Evolutionary conservation across 768 basidiomycete species (phyloP).

Genomic region (Kwoniella mangroviensis): DNA sequence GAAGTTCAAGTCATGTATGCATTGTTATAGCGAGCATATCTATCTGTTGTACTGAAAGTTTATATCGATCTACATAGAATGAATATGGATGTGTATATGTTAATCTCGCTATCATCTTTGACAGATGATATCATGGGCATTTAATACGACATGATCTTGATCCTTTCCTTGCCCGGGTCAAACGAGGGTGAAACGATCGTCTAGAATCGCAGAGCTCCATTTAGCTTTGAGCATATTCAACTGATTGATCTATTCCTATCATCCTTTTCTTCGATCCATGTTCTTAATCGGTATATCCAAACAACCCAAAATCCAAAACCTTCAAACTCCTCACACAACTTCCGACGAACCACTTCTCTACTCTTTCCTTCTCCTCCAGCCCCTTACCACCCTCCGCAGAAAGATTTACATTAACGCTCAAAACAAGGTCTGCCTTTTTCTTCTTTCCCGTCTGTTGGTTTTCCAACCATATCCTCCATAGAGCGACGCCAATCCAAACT

Average conservation of each 20-base stretch:
- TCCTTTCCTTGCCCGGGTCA: too few relatives aligned
- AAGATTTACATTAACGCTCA: slow-evolving; percentile 78
- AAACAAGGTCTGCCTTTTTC: slow-evolving; percentile 78
- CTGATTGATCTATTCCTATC: too few relatives aligned
- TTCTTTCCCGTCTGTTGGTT: slow-evolving; percentile 9
- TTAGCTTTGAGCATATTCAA: too few relatives aligned
- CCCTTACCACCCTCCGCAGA: slow-evolving; percentile 57
- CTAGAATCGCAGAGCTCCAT: too few relatives aligned
- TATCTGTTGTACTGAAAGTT: too few relatives aligned
- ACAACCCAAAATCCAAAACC: slow-evolving; percentile 73
- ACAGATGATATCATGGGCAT: too few relatives aligned
- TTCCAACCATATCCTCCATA: slow-evolving; percentile 71
- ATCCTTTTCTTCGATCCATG: too few relatives aligned
- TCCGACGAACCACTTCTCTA: slow-evolving; percentile 64
- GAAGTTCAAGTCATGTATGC: not conserved
- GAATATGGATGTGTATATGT: too few relatives aligned
- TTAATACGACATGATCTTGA: too few relatives aligned
- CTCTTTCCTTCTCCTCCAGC: slow-evolving; percentile 56
- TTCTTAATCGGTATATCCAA: slow-evolving; percentile 59
- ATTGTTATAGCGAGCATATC: not conserved
- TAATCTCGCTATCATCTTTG: too few relatives aligned
- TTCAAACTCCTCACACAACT: slow-evolving; percentile 66
- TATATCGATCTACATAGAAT: too few relatives aligned
- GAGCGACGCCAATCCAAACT: slow-evolving; percentile 76
- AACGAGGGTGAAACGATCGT: too few relatives aligned